phyloP scores from a whole-genome alignment of 1,139 yeast species.

The Candida tropicalis region DNA sequence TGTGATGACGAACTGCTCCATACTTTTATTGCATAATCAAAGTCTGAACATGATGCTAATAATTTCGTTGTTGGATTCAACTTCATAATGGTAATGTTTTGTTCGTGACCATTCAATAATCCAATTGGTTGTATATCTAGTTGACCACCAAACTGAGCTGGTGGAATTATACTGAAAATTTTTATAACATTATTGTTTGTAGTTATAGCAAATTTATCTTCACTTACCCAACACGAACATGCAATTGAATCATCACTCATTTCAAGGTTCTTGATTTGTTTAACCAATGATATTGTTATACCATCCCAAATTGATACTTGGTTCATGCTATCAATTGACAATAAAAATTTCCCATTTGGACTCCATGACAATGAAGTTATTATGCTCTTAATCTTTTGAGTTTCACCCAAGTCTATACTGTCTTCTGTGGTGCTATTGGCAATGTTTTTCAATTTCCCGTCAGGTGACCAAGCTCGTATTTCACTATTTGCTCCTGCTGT shows the following conservation, averaged over 20 bases:
- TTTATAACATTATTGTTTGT: constrained; percentile 58
- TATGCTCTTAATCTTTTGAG: constrained; percentile 15
- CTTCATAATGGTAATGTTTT: constrained; percentile 56
- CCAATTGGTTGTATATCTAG: constrained; percentile 57
- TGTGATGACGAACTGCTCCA: constrained; percentile 70
- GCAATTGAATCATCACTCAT: constrained; percentile 17
- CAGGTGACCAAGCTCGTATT: constrained; percentile 66
- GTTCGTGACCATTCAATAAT: constrained; percentile 67
- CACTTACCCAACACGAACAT: constrained; percentile 72
- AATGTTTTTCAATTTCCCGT: constrained; percentile 65
- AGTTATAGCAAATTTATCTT: constrained; percentile 69
- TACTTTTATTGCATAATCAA: constrained; percentile 64
- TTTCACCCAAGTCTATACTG: constrained; percentile 12
- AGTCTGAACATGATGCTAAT: constrained; percentile 73
- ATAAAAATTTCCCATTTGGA: constrained; percentile 36
- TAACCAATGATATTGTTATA: constrained; percentile 31
- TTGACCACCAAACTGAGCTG: constrained; percentile 12
- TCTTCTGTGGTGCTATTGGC: constrained; percentile 25
- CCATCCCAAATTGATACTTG: constrained; percentile 46
- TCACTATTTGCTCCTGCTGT: constrained; percentile 69
- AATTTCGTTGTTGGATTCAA: constrained; percentile 56
- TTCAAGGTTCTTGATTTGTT: constrained; percentile 23
- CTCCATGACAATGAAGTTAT: constrained; percentile 38
- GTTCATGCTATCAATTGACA: constrained; percentile 35
- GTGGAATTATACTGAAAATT: constrained; percentile 51